Percentiles rank a stretch among this genome's conserved stretches.
Evolutionary conservation across 768 basidiomycete genomes (phyloP).

Genomic region (Gelatoporia subvermispora): DNA sequence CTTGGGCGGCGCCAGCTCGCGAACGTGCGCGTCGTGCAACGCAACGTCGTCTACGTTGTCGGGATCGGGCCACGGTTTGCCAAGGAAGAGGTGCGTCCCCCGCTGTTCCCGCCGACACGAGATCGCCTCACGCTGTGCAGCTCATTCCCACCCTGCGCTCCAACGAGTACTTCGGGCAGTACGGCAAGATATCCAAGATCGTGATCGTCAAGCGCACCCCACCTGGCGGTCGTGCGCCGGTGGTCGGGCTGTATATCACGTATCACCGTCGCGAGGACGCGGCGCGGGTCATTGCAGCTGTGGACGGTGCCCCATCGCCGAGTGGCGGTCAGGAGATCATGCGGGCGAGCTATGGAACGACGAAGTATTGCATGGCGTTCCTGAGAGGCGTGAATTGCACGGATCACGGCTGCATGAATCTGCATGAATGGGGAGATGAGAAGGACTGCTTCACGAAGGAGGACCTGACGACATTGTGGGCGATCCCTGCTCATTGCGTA

Average conservation of each 20-base stretch:
- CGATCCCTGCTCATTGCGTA: conserved; percentile 13
- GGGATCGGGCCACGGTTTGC: conserved; percentile 92
- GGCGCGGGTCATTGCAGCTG: conserved; percentile 83
- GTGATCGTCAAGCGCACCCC: conserved; percentile 85
- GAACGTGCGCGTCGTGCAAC: conserved; percentile 94
- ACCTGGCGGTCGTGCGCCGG: conserved; percentile 65
- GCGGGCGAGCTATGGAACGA: conserved; percentile 93
- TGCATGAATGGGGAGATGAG: conserved; percentile 99
- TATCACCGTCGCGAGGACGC: conserved; percentile 95
- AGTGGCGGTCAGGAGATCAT: conserved; percentile 84
- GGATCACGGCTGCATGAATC: conserved; percentile 87
- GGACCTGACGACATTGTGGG: conserved; percentile 87
- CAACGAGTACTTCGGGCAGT: conserved; percentile 96
- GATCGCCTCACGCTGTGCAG: conserved; percentile 26
- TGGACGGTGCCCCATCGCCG: conserved; percentile 91
- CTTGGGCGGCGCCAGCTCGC: conserved; percentile 81
- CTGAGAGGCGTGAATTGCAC: conserved; percentile 80
- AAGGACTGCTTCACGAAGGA: conserved; percentile 97
- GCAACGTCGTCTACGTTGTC: conserved; percentile 93
- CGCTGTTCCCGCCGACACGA: conserved; percentile 5
- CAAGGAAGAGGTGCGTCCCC: conserved; percentile 84
- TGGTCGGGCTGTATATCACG: conserved; percentile 94
- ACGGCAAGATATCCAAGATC: conserved; percentile 96
- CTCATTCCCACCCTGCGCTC: conserved; percentile 90
- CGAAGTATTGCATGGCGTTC: conserved; percentile 96